These are phyloP conservation scores for Vitis rotundifolia DNA, from an alignment of 164 flowering plant genomes.

Conservation along the genomic window DNA sequence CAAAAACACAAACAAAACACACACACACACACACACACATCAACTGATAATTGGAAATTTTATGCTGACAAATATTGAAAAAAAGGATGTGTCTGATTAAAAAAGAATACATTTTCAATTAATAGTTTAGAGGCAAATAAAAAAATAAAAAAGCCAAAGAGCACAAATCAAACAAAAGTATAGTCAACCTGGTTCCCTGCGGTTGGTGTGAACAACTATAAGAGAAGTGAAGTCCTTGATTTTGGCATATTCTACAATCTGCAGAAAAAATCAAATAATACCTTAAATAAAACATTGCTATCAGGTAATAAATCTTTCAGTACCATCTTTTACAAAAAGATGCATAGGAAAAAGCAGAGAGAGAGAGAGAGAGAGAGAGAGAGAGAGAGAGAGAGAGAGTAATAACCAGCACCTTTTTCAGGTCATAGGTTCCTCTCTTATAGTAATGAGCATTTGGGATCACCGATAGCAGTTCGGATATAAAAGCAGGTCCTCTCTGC, in stretches of 20 bases:
- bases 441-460: slow-evolving; percentile 87
- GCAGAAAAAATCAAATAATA: slow-evolving; percentile 10
- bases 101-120: too few relatives aligned
- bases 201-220: slow-evolving; percentile 86
- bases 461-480: slow-evolving; percentile 69
- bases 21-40: too few relatives aligned
- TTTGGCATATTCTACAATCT: slow-evolving; percentile 89
- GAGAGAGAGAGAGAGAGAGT: background rate
- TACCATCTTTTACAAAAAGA: background rate
- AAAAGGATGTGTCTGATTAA: too few relatives aligned
- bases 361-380: background rate
- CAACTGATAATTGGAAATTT: too few relatives aligned
- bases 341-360: too few relatives aligned
- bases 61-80: too few relatives aligned
- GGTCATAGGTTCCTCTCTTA: slow-evolving; percentile 94
- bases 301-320: background rate
- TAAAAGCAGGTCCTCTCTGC: slow-evolving; percentile 94
- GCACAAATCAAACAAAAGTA: slow-evolving; percentile 7
- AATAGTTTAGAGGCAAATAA: too few relatives aligned
- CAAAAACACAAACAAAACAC: too few relatives aligned
- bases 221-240: slow-evolving; percentile 80
- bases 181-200: slow-evolving; percentile 85
- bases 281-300: background rate
- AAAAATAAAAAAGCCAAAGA: background rate
- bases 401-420: slow-evolving; percentile 65